These are phyloP conservation scores for Erodium texanum DNA, from an alignment of 441 rosid genomes.

Conservation along the genomic window DNA sequence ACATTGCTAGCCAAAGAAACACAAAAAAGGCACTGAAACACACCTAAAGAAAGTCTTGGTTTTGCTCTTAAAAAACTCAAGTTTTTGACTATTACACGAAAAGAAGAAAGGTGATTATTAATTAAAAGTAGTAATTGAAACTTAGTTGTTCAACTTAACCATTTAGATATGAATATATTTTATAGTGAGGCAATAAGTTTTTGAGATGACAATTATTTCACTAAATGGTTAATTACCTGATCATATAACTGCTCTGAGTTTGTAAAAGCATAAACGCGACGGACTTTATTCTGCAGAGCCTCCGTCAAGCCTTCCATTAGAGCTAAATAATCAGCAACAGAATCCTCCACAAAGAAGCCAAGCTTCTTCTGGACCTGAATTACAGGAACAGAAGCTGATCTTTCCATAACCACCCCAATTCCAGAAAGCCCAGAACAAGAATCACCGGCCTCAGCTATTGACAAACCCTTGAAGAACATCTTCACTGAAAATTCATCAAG, in stretches of 20 bases:
- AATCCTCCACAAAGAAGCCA: slow-evolving; percentile 66
- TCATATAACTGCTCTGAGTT: slow-evolving; percentile 51
- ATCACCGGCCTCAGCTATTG: slow-evolving; percentile 46
- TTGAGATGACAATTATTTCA: background rate
- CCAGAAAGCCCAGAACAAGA: slow-evolving; percentile 58
- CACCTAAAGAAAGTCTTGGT: background rate
- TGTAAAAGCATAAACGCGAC: slow-evolving; percentile 64
- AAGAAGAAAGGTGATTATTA: background rate
- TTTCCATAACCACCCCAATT: slow-evolving; percentile 79
- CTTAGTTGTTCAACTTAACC: background rate
- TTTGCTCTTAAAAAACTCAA: background rate
- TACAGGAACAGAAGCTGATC: slow-evolving; percentile 33
- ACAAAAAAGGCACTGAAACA: too few relatives aligned
- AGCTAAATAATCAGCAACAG: slow-evolving; percentile 79
- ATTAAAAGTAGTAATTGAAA: background rate
- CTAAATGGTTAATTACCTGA: slow-evolving; percentile 43
- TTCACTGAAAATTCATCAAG: slow-evolving; percentile 65
- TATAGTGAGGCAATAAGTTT: background rate
- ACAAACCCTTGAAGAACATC: slow-evolving; percentile 75
- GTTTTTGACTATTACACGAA: background rate
- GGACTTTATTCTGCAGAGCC: slow-evolving; percentile 51
- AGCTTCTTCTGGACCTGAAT: slow-evolving; percentile 86
- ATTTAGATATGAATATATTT: background rate
- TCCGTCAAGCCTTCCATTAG: slow-evolving; percentile 71
- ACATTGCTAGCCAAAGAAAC: too few relatives aligned